Percentiles rank a stretch among this genome's conserved stretches.
phyloP scores from a whole-genome alignment of 352 stramenopile genomes.

The Globisporangium cederbergense region DNA sequence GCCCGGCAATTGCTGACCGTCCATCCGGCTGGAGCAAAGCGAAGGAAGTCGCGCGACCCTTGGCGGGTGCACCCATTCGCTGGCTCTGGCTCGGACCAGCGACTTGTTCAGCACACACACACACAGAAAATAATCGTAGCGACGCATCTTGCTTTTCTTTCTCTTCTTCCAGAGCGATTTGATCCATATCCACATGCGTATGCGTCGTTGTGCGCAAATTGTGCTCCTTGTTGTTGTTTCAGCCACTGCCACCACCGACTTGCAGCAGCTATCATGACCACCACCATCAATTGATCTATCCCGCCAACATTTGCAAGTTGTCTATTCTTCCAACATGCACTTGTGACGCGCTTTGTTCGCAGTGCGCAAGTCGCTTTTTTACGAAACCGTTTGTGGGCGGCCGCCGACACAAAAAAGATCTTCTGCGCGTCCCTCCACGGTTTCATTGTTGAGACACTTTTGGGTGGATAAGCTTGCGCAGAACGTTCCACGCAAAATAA shows the following conservation, averaged over 20 bases:
- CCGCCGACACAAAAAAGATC: neutral
- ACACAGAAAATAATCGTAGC: neutral
- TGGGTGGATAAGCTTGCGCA: neutral
- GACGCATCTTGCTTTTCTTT: neutral
- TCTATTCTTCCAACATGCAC: conserved; percentile 4
- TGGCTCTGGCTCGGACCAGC: neutral
- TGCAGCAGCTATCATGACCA: neutral
- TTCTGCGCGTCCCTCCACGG: conserved; percentile 1
- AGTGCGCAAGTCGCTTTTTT: neutral
- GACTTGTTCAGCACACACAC: neutral
- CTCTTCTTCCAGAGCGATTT: neutral
- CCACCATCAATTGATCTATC: neutral
- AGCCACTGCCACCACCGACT: too few relatives aligned
- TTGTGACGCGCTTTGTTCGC: neutral
- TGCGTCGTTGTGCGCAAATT: neutral
- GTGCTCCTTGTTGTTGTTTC: neutral
- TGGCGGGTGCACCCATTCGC: conserved; percentile 2
- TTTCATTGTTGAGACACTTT: conserved; percentile 11
- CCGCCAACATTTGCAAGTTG: conserved; percentile 3
- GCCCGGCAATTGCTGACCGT: conserved; percentile 1
- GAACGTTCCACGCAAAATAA: neutral
- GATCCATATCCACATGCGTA: neutral
- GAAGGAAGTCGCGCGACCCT: neutral
- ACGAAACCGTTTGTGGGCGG: neutral
- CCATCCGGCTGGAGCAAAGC: neutral